Conservation (phyloP, 176 grass and related monocot species). For the Rhynchospora tenuis region DNA sequence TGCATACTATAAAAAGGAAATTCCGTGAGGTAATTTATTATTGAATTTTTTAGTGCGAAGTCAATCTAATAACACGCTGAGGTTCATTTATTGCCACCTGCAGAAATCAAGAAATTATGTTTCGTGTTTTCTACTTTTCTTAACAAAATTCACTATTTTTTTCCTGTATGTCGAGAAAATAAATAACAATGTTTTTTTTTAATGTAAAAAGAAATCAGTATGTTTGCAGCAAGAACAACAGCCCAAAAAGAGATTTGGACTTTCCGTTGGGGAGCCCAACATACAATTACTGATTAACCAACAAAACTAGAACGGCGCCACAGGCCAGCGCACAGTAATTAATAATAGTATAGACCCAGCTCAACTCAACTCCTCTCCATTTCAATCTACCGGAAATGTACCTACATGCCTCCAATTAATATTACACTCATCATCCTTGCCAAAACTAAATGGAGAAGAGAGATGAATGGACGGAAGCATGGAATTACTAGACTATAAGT, state of each 20-base stretch:
- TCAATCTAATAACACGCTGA: too few relatives aligned
- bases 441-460: background rate
- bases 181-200: too few relatives aligned
- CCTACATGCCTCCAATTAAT: background rate
- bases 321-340: background rate
- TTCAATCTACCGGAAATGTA: background rate
- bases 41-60: too few relatives aligned
- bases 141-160: too few relatives aligned
- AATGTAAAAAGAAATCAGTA: background rate
- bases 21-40: too few relatives aligned
- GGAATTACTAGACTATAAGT: background rate
- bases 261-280: background rate
- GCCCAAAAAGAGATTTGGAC: background rate
- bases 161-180: too few relatives aligned
- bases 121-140: too few relatives aligned
- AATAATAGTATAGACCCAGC: background rate
- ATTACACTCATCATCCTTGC: background rate
- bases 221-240: background rate
- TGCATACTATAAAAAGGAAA: too few relatives aligned
- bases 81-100: too few relatives aligned
- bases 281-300: slow-evolving; percentile 6
- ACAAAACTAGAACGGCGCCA: background rate
- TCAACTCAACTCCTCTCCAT: background rate
- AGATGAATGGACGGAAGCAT: background rate
- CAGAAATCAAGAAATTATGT: too few relatives aligned